Percentiles rank a stretch among this genome's conserved stretches.
phyloP scores from a whole-genome alignment of 2,329 filamentous ascomycete species.

The Intubia oerlemansii region DNA sequence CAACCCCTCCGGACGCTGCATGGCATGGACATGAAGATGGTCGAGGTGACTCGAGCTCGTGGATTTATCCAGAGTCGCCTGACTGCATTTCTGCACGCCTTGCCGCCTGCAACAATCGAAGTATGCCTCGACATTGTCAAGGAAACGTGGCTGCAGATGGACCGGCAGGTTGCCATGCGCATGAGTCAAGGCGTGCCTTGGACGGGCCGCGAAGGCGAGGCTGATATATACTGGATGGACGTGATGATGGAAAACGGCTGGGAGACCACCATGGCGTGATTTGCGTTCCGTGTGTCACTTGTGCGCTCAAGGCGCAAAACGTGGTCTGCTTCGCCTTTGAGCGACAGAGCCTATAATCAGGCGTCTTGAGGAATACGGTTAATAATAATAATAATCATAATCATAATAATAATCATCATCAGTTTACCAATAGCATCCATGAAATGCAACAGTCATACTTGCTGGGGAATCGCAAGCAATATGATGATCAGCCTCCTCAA shows the following conservation, averaged over 20 bases:
- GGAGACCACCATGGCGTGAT: conserved; percentile 19
- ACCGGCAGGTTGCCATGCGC: conserved; percentile 10
- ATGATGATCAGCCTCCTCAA: too few species aligned
- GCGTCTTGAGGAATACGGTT: too few species aligned
- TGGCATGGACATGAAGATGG: conserved; percentile 12
- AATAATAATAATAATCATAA: too few species aligned
- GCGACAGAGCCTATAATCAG: too few species aligned
- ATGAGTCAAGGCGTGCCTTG: background rate
- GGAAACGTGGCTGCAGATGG: conserved; percentile 29
- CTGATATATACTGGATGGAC: conserved; percentile 30
- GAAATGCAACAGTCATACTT: too few species aligned
- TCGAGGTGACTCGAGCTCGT: conserved; percentile 23
- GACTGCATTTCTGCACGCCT: conserved; percentile 18
- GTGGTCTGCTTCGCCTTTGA: too few species aligned
- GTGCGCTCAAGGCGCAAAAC: too few species aligned
- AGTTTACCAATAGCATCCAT: too few species aligned
- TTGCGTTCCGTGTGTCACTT: too few species aligned
- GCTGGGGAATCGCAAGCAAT: too few species aligned
- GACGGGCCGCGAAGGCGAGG: conserved; percentile 12
- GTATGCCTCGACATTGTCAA: conserved; percentile 26
- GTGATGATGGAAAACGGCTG: conserved; percentile 33
- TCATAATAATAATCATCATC: too few species aligned
- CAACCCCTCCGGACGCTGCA: conserved; percentile 1
- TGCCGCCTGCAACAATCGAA: conserved; percentile 28
- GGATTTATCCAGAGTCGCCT: conserved; percentile 26